A percentile compares a stretch with the other conserved stretches of the same genome.
Evolutionary conservation across 2,329 filamentous ascomycete species (phyloP).

Genomic region (Colletotrichum godetiae): DNA sequence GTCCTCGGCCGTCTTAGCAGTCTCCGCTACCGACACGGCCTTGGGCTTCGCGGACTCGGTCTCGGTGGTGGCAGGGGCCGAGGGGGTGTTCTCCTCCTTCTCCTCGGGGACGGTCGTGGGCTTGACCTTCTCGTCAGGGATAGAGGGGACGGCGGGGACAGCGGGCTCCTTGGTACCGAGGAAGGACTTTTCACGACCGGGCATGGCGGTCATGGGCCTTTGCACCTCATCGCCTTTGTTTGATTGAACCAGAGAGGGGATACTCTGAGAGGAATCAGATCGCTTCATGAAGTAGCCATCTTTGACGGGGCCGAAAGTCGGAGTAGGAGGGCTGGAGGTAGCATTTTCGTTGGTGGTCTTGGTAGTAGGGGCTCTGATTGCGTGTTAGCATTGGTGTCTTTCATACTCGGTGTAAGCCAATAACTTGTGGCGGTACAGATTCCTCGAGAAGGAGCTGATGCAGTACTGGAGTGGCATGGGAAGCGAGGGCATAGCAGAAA

Average conservation of each 20-base stretch:
- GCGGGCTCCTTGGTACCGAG: conserved; percentile 14
- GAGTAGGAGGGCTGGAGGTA: conserved; percentile 25
- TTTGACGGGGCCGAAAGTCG: conserved; percentile 31
- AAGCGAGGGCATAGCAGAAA: background rate
- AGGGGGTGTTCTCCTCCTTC: background rate
- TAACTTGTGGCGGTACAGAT: conserved; percentile 5
- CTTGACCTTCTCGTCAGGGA: background rate
- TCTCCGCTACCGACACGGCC: conserved; percentile 11
- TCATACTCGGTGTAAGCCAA: background rate
- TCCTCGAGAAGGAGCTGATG: conserved; percentile 9
- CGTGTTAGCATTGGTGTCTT: background rate
- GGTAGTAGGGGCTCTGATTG: conserved; percentile 20
- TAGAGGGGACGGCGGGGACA: background rate
- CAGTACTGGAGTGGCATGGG: conserved; percentile 27
- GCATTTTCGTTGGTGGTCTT: conserved; percentile 33
- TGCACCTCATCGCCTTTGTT: conserved; percentile 10
- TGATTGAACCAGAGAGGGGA: conserved; percentile 23
- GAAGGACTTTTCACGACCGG: conserved; percentile 26
- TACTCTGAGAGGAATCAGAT: conserved; percentile 26
- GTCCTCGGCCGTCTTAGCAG: conserved; percentile 19
- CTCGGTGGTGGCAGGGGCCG: background rate
- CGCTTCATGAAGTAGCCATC: conserved; percentile 31
- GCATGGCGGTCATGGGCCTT: conserved; percentile 32
- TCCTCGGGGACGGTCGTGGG: background rate
- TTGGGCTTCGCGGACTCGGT: conserved; percentile 9